These are phyloP conservation scores for Penicillium sp. DNA, from an alignment of 2,329 filamentous ascomycete species.

Conservation along the genomic window DNA sequence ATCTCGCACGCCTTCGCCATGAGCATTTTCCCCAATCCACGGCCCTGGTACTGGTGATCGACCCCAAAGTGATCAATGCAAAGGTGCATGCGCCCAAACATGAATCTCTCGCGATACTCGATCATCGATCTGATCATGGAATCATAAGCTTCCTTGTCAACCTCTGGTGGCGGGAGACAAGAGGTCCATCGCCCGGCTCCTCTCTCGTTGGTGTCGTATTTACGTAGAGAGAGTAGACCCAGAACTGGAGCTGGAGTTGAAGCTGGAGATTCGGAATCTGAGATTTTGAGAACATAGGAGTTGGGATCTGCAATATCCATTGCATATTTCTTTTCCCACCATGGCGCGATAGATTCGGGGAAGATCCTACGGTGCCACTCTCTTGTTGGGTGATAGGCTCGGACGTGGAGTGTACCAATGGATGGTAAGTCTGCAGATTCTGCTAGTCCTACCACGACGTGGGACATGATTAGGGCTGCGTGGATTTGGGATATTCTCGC, in stretches of 20 bases:
- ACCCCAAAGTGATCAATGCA: slow-evolving; percentile 2
- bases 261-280: neutral
- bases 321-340: neutral
- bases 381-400: slow-evolving; percentile 1
- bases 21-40: neutral
- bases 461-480: neutral
- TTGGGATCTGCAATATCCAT: neutral
- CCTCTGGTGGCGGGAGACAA: neutral
- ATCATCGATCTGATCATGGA: neutral
- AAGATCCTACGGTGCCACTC: slow-evolving; percentile 4
- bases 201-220: neutral
- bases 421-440: neutral
- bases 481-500: neutral
- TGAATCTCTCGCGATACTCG: neutral
- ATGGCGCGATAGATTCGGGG: neutral
- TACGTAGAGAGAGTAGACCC: neutral
- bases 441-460: neutral
- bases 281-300: neutral
- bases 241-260: neutral
- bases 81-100: neutral
- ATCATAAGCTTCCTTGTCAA: neutral
- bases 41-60: neutral
- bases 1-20: neutral
- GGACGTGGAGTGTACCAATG: slow-evolving; percentile 2
- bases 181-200: neutral